phyloP scores from a whole-genome alignment of 306 rosid genomes.

The Styphnolobium japonicum region DNA sequence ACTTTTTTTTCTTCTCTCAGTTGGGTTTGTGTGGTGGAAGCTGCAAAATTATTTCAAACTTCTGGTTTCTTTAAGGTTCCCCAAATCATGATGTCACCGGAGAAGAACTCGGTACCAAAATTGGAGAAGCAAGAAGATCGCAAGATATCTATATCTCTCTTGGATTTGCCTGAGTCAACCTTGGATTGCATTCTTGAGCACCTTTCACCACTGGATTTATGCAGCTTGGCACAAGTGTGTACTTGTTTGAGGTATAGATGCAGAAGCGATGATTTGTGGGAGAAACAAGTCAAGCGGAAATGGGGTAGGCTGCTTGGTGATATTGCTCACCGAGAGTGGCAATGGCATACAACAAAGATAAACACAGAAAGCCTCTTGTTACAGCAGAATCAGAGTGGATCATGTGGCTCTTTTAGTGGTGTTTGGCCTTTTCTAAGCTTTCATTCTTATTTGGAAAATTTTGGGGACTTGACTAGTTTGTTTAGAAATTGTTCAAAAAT shows the following conservation, averaged over 20 bases:
- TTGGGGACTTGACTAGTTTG: neutral
- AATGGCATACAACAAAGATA: neutral
- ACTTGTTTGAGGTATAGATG: neutral
- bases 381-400: slow-evolving; percentile 1
- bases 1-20: too few relatives aligned
- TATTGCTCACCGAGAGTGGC: slow-evolving; percentile 40
- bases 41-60: neutral
- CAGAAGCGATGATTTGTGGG: slow-evolving; percentile 26
- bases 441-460: slow-evolving; percentile 19
- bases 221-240: slow-evolving; percentile 21
- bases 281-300: neutral
- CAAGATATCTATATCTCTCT: slow-evolving; percentile 16
- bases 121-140: slow-evolving; percentile 1
- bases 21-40: neutral
- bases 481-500: slow-evolving; percentile 42
- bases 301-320: slow-evolving; percentile 33
- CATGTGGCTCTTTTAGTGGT: slow-evolving; percentile 22
- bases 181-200: slow-evolving; percentile 26
- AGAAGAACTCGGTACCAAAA: neutral
- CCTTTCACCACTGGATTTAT: slow-evolving; percentile 26
- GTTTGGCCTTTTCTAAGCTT: slow-evolving; percentile 7
- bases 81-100: neutral
- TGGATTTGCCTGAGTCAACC: slow-evolving; percentile 10
- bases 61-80: neutral
- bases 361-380: neutral